Conservation (phyloP, 345 rosid species). For the Camelina sativa region DNA sequence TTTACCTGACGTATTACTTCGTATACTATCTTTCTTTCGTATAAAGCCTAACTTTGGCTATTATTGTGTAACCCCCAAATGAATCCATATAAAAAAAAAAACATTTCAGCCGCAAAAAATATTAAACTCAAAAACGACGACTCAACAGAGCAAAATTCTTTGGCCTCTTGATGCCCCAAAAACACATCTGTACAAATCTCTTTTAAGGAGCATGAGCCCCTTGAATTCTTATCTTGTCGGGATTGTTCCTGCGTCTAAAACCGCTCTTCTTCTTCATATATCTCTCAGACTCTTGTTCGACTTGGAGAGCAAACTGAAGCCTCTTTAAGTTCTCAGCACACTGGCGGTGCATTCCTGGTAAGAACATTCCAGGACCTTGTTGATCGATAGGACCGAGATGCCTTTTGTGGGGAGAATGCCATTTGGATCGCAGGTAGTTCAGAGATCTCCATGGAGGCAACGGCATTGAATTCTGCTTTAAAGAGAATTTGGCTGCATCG, state of each 20-base stretch:
- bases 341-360: constrained; percentile 51
- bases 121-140: constrained; percentile 26
- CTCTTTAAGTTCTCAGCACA: constrained; percentile 70
- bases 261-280: constrained; percentile 48
- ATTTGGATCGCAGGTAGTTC: constrained; percentile 80
- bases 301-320: constrained; percentile 64
- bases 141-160: constrained; percentile 40
- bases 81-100: not conserved
- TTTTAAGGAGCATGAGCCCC: constrained; percentile 26
- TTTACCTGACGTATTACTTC: constrained; percentile 21
- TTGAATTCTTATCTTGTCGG: constrained; percentile 47
- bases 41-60: constrained; percentile 31
- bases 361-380: constrained; percentile 35
- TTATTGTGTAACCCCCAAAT: constrained; percentile 1
- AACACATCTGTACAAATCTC: constrained; percentile 35
- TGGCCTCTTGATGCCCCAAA: constrained; percentile 37
- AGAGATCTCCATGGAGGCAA: constrained; percentile 98
- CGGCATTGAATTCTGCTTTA: constrained; percentile 94
- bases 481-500: constrained; percentile 78
- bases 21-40: constrained; percentile 24
- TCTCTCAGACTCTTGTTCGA: constrained; percentile 61
- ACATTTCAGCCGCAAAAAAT: constrained; percentile 35
- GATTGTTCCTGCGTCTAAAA: constrained; percentile 57
- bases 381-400: constrained; percentile 51
- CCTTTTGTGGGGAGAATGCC: constrained; percentile 74